Evolutionary conservation across 768 basidiomycete genomes (phyloP), one percentile per base, ranked within the genome.

Genomic region (Kwoniella sp.): DNA sequence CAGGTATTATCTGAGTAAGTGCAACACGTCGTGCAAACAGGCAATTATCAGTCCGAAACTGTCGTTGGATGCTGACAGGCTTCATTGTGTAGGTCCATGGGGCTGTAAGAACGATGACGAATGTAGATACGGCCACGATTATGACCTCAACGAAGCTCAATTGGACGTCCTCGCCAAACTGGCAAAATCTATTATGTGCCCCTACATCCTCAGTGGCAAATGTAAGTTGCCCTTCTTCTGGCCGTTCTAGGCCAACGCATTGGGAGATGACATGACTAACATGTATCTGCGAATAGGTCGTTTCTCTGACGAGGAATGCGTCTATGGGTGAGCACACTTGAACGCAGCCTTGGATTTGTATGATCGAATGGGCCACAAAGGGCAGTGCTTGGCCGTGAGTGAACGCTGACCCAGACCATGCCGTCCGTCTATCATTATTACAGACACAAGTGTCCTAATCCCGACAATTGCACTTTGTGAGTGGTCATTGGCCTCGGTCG

Each of bases 171-270:
- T 78, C 1, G 51, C 63, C 2, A 67, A 61, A 58, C 57, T 76
- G n/a, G 73, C 73, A 8, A 73, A 74, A 56, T 68, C 75, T 30
- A 75, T 76, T 45, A 66, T 71, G 11, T 78, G 77, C 54, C 77
- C 77, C 1, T 76, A 65, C 61, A 58, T 69, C 17, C 67, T 56
- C 34, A 54, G 68, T 37, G 66, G 61, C 26, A 63, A 68, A 59
- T 78, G 77, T 66, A 63, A 64, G 70, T 66, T 22, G 23, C 28
- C 34, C 12, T 12, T 57, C 26, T 61, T 38, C 41, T 37, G 17
- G 22, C 50, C 59, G 11, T 48, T 29, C 25, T 54, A 20, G 34
- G 25, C 20, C 20, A 20, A 37, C 12, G 29, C 22, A 5, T 48
- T 9, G 17, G 23, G 9, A 57, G 15, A 26, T 25, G n/a, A 38